phyloP scores from a whole-genome alignment of 2,329 filamentous ascomycete genomes.

The Aspergillus hiratsukae region DNA sequence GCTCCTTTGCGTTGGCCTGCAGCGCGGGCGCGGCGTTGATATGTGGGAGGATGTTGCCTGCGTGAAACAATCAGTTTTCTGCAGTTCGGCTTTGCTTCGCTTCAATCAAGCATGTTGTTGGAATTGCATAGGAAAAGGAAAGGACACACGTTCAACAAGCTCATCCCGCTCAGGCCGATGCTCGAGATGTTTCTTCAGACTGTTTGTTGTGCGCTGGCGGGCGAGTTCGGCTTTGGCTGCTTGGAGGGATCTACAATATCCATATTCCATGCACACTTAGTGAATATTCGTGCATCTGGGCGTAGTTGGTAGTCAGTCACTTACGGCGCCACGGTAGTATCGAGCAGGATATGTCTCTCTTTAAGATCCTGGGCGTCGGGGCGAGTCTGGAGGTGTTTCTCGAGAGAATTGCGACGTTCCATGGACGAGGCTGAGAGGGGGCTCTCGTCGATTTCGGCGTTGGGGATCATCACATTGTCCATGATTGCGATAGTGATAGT shows the following conservation, averaged over 20 bases:
- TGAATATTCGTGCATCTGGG: no score
- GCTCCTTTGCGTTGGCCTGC: conserved; percentile 74
- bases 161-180: conserved; percentile 65
- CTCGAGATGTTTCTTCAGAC: conserved; percentile 60
- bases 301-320: conserved; percentile 18
- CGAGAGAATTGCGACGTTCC: conserved; percentile 61
- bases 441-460: conserved; percentile 49
- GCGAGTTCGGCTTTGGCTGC: conserved; percentile 59
- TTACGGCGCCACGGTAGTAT: conserved; percentile 64
- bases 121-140: neutral
- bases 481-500: conserved; percentile 9
- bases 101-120: neutral
- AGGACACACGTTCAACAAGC: conserved; percentile 67
- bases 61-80: conserved; percentile 8
- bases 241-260: conserved; percentile 61
- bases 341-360: conserved; percentile 63
- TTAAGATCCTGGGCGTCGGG: conserved; percentile 63
- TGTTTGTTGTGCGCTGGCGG: conserved; percentile 59
- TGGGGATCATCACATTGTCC: conserved; percentile 10
- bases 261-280: no score
- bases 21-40: conserved; percentile 73
- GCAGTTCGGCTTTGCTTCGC: no score
- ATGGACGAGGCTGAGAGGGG: conserved; percentile 51
- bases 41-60: conserved; percentile 82
- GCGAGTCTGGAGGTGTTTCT: conserved; percentile 67